Percentiles rank a stretch among this genome's conserved stretches.
These are phyloP conservation scores for Clitopilus passeckerianus DNA, from an alignment of 768 basidiomycete species.

Conservation along the genomic window DNA sequence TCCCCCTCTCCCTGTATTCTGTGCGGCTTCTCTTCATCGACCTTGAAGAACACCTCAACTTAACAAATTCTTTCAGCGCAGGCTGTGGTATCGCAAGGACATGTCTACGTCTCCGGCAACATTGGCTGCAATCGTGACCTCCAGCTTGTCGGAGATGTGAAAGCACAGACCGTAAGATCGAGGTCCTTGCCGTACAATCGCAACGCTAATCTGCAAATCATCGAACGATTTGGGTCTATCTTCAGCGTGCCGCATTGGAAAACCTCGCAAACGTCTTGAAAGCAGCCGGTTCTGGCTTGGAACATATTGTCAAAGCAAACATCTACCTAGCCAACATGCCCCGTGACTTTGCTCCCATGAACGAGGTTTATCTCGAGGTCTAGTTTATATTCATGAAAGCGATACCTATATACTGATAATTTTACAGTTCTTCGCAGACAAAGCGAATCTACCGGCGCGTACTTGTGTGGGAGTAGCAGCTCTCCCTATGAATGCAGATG, in stretches of 20 bases:
- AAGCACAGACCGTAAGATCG: constrained; percentile 27
- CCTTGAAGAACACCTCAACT: background rate
- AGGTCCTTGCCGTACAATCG: too few relatives aligned
- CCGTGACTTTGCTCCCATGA: constrained; percentile 31
- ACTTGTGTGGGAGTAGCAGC: constrained; percentile 54
- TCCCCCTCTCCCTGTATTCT: constrained; percentile 30
- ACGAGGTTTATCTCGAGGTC: constrained; percentile 33
- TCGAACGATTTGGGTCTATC: too few relatives aligned
- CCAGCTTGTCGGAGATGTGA: constrained; percentile 27
- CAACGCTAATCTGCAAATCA: too few relatives aligned
- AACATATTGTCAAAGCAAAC: constrained; percentile 37
- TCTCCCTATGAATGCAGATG: constrained; percentile 47
- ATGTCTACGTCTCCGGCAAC: constrained; percentile 32
- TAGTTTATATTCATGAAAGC: background rate
- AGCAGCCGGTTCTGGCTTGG: constrained; percentile 34
- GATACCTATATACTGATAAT: background rate
- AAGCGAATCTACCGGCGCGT: constrained; percentile 43
- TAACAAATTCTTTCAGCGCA: constrained; percentile 21
- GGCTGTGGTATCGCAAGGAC: constrained; percentile 30
- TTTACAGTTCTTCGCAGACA: constrained; percentile 38
- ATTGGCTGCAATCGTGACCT: constrained; percentile 29
- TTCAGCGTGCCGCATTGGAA: constrained; percentile 29
- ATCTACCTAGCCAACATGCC: constrained; percentile 34
- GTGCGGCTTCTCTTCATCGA: constrained; percentile 14
- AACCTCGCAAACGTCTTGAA: constrained; percentile 35